phyloP scores from a whole-genome alignment of 2,329 filamentous ascomycete genomes.

The Juglanconis sp. region DNA sequence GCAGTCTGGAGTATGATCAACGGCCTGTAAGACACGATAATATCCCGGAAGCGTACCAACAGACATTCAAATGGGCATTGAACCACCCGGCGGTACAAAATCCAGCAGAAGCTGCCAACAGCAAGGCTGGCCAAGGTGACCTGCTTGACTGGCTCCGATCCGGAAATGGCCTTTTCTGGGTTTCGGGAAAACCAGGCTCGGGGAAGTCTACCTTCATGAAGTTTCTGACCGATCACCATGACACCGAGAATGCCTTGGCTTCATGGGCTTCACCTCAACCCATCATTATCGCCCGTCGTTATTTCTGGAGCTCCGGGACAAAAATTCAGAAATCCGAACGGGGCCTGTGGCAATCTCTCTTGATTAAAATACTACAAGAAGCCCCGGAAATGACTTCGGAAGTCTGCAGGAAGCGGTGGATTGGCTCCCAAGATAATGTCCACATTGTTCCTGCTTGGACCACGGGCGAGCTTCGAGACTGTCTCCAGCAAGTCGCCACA shows the following conservation, averaged over 20 bases:
- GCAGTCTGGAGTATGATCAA: background rate
- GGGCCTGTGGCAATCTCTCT: background rate
- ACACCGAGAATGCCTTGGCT: background rate
- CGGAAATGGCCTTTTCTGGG: slow-evolving; percentile 2
- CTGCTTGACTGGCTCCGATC: background rate
- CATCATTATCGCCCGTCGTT: background rate
- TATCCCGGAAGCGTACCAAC: background rate
- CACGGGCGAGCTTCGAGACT: too few relatives aligned
- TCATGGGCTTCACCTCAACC: slow-evolving; percentile 17
- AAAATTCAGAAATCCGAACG: background rate
- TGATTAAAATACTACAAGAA: background rate
- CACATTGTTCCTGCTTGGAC: too few relatives aligned
- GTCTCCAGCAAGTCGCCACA: too few relatives aligned
- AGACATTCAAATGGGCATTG: slow-evolving; percentile 3
- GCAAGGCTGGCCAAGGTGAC: background rate
- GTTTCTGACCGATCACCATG: slow-evolving; percentile 15
- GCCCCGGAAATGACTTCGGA: background rate
- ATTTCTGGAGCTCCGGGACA: background rate
- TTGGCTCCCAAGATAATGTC: too few relatives aligned
- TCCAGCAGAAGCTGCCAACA: background rate
- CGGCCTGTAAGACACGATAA: background rate
- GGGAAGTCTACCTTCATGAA: slow-evolving; percentile 13
- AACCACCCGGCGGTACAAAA: background rate
- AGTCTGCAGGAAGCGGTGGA: background rate
- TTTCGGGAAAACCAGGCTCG: slow-evolving; percentile 5